phyloP scores from a whole-genome alignment of 768 basidiomycete genomes.

The Phlegmacium glaucopus region DNA sequence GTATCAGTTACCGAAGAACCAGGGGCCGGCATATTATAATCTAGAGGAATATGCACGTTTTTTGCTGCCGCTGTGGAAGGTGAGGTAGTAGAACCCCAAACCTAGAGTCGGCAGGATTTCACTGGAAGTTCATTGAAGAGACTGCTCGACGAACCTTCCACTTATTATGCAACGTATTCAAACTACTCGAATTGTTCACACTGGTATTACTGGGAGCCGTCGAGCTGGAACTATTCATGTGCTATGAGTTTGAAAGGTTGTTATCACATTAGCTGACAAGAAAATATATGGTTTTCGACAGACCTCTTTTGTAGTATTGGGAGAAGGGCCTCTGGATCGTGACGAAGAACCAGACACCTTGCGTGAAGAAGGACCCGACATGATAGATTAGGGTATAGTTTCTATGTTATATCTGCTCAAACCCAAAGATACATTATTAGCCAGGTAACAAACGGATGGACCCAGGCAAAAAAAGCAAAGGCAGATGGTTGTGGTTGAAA shows the following conservation, averaged over 20 bases:
- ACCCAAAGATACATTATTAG: too few relatives aligned
- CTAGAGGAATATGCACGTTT: neutral
- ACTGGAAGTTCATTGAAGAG: neutral
- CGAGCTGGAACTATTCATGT: too few relatives aligned
- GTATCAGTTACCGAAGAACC: neutral
- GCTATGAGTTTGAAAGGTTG: neutral
- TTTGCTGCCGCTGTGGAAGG: conserved; percentile 4
- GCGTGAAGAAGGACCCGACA: conserved; percentile 3
- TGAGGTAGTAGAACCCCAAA: conserved; percentile 10
- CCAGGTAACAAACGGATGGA: too few relatives aligned
- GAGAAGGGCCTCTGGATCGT: neutral
- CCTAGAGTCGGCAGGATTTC: neutral
- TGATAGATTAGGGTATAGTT: neutral
- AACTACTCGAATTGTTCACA: conserved; percentile 1
- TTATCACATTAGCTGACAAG: neutral
- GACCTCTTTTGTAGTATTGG: neutral
- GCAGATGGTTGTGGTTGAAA: too few relatives aligned
- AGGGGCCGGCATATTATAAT: neutral
- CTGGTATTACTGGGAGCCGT: neutral
- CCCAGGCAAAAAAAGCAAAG: too few relatives aligned
- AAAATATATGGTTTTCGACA: neutral
- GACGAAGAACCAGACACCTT: neutral
- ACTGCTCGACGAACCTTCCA: conserved; percentile 11
- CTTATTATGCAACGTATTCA: conserved; percentile 3
- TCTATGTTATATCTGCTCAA: too few relatives aligned